phyloP scores from a whole-genome alignment of 345 rosid species.

The Jatropha curcas region DNA sequence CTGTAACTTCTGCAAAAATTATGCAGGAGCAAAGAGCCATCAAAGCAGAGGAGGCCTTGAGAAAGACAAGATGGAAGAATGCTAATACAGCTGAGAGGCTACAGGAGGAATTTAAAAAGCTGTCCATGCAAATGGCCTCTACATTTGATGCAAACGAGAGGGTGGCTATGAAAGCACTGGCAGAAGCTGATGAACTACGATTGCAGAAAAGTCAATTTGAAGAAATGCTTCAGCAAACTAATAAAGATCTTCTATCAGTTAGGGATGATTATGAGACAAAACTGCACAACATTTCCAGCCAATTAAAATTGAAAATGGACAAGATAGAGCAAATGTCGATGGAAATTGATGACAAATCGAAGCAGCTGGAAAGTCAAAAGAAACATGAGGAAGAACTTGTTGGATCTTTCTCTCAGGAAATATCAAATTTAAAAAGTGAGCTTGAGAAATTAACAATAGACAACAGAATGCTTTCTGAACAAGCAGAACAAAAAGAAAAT shows the following conservation, averaged over 20 bases:
- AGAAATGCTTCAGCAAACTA: conserved; percentile 58
- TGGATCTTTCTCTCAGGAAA: conserved; percentile 40
- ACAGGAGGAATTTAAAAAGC: conserved; percentile 75
- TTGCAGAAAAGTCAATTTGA: conserved; percentile 61
- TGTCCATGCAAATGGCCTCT: conserved; percentile 75
- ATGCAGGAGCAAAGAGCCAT: conserved; percentile 89
- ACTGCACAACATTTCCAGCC: conserved; percentile 45
- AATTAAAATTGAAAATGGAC: conserved; percentile 41
- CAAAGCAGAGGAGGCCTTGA: conserved; percentile 73
- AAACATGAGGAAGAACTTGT: conserved; percentile 47
- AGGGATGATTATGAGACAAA: conserved; percentile 54
- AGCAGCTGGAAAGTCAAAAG: conserved; percentile 51
- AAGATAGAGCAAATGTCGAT: conserved; percentile 45
- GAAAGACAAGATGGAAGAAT: conserved; percentile 65
- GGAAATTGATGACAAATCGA: conserved; percentile 52
- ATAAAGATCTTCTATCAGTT: conserved; percentile 48
- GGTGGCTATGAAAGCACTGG: conserved; percentile 70
- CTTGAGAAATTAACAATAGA: conserved; percentile 38
- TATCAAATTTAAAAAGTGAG: conserved; percentile 43
- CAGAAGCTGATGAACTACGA: conserved; percentile 64
- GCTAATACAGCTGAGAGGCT: conserved; percentile 73
- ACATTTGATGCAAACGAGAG: conserved; percentile 80
- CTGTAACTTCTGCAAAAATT: conserved; percentile 48
- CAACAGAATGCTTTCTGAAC: conserved; percentile 28
- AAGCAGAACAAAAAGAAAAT: conserved; percentile 39